Base-by-base conservation (phyloP, 805 yeast species). In the Jamesozyma spencerorum region DNA sequence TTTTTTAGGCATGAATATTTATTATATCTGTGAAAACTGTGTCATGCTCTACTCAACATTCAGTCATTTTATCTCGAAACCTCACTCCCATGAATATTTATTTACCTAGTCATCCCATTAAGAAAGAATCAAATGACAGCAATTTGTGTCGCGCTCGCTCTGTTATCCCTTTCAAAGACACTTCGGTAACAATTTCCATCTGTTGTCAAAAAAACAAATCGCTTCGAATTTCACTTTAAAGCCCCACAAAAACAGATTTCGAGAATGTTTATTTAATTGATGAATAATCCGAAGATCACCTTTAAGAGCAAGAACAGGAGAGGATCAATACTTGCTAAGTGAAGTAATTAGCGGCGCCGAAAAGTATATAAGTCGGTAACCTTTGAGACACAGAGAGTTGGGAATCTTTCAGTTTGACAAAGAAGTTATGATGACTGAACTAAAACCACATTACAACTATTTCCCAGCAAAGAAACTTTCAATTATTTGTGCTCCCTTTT, bases 401-500 rank as follows among this genome's bases (percentile, higher is more conserved):
- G 11, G 13, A 18, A 5, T 12, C 10, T 30, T 18, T 12, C 5
- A 14, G 8, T 14, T 14, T 14, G 7, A 3, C n/a, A 27, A 22
- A 6, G 10, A 22, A 22, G 10, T 7, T 10, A 22, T 10, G 10
- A 22, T 22, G 26, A 22, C 10, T 22, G 26, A 22, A 7, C 10
- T 10, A 14, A 50, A 41, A 36, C 56, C 65, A 39, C 47, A 64
- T 35, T 82, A 69, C 69, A 75, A 77, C 45, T 77, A 68, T 56
- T 73, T 72, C 54, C 69, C 42, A 17, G 44, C 46, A 14, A 45
- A 46, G 18, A 68, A 74, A 39, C 74, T 79, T 29, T 73, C 86
- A n/a, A 67, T 90, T 40, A 75, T 92, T 45, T 70, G 80, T 15
- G 97, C 96, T 0, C 97, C 97, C 39, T 92, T 90, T 64, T 77